Base-by-base conservation (phyloP, 495 filamentous ascomycete species). In the Rusavskia elegans region DNA sequence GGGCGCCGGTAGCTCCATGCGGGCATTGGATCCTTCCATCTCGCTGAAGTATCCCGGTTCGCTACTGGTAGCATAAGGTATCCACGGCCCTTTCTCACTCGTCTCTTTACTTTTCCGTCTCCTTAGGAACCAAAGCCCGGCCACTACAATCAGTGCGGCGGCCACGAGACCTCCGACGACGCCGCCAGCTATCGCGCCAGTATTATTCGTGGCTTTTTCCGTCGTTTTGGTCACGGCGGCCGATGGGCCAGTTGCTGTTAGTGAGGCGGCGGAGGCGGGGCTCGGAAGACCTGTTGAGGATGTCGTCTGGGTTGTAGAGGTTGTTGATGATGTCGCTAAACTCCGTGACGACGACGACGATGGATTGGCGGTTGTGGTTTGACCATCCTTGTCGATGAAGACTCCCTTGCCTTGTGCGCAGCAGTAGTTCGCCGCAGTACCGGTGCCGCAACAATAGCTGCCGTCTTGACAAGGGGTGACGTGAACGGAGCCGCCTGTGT, bases 391-490 rank as follows among this genome's bases (percentile, higher is more conserved):
- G 48, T 1, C 48, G 39, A 52, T 11, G 8, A 19, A 52, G 25
- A 52, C 36, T 14, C 50, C 50, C 5, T 19, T 7, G 20, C 37
- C 37, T 16, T 27, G 21, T 35, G 45, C 27, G 50, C 50, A 52
- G 39, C 50, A 52, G 7, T 16, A 17, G 38, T 20, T 27, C 16
- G 37, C 50, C 5, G 5, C 10, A 16, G 50, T 25, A 11, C 50
- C 50, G n/a, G 17, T 20, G 50, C 50, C 38, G 25, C 50, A 52
- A 37, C 50, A 52, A 27, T 52, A 52, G 39, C 36, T 41, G n/a
- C 50, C 50, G 25, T 52, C 27, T 16, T 19, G 16, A 27, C 50
- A 52, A 1, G n/a, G 50, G 8, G 50, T 52, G 5, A 52, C 39
- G 5, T 19, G 50, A 11, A 44, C 50, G 11, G 36, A 50, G n/a